Evolutionary conservation across 495 filamentous ascomycete genomes (phyloP).

Genomic region (Neurospora sp.): DNA sequence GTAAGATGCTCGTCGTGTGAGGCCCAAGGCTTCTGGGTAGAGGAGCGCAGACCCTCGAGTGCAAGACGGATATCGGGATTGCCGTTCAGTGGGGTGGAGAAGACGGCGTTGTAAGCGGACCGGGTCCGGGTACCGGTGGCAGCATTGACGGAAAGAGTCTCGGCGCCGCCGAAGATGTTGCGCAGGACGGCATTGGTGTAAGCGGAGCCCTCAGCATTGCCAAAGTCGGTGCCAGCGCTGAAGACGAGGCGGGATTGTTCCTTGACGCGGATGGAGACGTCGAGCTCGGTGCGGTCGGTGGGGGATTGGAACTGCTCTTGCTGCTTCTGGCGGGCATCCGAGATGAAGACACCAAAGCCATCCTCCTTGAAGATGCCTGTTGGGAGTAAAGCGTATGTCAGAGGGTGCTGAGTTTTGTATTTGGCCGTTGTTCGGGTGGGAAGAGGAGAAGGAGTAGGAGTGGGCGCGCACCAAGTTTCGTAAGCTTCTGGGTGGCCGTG

Average conservation of each 20-base stretch:
- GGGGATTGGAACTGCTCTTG: constrained; percentile 36
- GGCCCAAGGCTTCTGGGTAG: constrained; percentile 79
- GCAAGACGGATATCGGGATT: constrained; percentile 71
- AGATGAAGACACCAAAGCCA: constrained; percentile 69
- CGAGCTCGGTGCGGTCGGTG: constrained; percentile 59
- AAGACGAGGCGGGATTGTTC: constrained; percentile 73
- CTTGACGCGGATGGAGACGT: constrained; percentile 61
- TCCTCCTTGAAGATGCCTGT: constrained; percentile 81
- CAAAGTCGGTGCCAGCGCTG: constrained; percentile 87
- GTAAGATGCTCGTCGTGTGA: constrained; percentile 87
- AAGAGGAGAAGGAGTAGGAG: background rate
- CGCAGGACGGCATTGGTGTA: constrained; percentile 74
- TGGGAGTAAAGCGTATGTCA: constrained; percentile 7
- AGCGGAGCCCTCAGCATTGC: constrained; percentile 83
- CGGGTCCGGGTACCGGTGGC: constrained; percentile 80
- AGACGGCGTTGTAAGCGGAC: constrained; percentile 75
- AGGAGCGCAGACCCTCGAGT: constrained; percentile 66
- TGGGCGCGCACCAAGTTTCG: constrained; percentile 49
- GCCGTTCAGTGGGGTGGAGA: constrained; percentile 66
- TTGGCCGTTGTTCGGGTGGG: background rate
- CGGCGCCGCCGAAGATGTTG: constrained; percentile 91
- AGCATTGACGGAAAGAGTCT: constrained; percentile 71
- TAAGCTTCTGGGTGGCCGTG: constrained; percentile 58
- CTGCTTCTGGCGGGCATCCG: constrained; percentile 45
- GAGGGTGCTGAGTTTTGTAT: background rate